Percentiles rank a stretch among this genome's conserved stretches.
Evolutionary conservation across 208 protist species (phyloP).

Genomic region (Crithidia mellificae): DNA sequence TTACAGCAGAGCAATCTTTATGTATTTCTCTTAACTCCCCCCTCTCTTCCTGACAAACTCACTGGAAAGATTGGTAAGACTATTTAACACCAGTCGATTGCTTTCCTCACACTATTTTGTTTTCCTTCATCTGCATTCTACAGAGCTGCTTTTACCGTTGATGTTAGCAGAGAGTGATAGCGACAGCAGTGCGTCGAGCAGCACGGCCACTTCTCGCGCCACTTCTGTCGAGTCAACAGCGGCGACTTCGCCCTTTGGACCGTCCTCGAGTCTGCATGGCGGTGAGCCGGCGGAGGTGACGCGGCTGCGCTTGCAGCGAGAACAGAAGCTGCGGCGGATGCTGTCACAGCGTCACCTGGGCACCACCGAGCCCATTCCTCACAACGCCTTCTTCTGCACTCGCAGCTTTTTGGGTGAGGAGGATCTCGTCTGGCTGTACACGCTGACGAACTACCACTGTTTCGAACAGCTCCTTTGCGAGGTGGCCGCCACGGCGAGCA

Average conservation of each 20-base stretch:
- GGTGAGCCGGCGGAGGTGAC: constrained; percentile 25
- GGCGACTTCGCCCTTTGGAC: not conserved
- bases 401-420: constrained; percentile 35
- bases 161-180: not conserved
- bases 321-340: constrained; percentile 56
- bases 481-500: not conserved
- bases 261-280: not conserved
- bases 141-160: not conserved
- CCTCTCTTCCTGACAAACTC: not conserved
- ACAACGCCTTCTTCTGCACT: constrained; percentile 36
- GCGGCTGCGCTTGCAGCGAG: constrained; percentile 47
- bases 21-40: no score
- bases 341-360: constrained; percentile 72
- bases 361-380: constrained; percentile 21
- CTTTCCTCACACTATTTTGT: constrained; percentile 1
- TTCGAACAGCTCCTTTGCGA: constrained; percentile 40
- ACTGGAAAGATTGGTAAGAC: no score
- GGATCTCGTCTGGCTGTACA: constrained; percentile 51
- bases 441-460: constrained; percentile 55
- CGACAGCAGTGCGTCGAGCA: not conserved
- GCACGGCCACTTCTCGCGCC: not conserved
- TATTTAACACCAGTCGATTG: no score
- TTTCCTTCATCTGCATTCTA: not conserved
- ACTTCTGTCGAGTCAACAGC: not conserved
- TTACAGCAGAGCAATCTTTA: no score